phyloP scores from a whole-genome alignment of 2,329 filamentous ascomycete species.

The Epichloe coenophiala region DNA sequence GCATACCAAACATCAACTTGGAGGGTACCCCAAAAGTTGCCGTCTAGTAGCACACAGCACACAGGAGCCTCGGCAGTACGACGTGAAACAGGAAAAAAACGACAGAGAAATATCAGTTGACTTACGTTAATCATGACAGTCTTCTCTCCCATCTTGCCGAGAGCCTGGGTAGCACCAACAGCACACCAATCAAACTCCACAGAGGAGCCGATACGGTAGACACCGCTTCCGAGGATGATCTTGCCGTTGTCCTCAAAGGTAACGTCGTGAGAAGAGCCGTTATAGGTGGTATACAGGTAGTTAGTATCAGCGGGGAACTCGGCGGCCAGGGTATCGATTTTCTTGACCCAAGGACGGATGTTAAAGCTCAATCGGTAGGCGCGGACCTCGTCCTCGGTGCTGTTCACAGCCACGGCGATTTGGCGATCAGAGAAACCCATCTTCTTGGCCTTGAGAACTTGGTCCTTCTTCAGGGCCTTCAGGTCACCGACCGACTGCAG shows the following conservation, averaged over 20 bases:
- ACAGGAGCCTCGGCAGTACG: too few relatives aligned
- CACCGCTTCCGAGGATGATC: slow-evolving; percentile 81
- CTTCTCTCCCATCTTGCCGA: slow-evolving; percentile 83
- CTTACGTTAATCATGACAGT: slow-evolving; percentile 89
- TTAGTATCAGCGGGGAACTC: slow-evolving; percentile 94
- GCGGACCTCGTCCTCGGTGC: slow-evolving; percentile 80
- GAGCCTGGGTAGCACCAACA: slow-evolving; percentile 73
- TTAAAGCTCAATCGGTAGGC: slow-evolving; percentile 73
- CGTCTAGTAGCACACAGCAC: not conserved
- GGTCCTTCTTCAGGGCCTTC: slow-evolving; percentile 74
- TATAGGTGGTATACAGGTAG: slow-evolving; percentile 97
- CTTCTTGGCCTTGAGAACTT: slow-evolving; percentile 87
- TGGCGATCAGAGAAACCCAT: slow-evolving; percentile 95
- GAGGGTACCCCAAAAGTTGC: too few relatives aligned
- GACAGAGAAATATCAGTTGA: slow-evolving; percentile 1
- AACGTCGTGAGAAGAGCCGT: slow-evolving; percentile 85
- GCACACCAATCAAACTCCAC: slow-evolving; percentile 99
- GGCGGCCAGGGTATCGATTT: slow-evolving; percentile 91
- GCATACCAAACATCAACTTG: too few relatives aligned
- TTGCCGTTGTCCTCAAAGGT: slow-evolving; percentile 86
- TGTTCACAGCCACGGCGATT: slow-evolving; percentile 74
- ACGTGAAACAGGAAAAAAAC: not conserved
- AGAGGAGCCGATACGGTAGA: slow-evolving; percentile 94
- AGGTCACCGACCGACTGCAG: slow-evolving; percentile 75
- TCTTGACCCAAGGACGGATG: slow-evolving; percentile 93